A percentile compares a stretch with the other conserved stretches of the same genome.
Evolutionary conservation across 495 filamentous ascomycete genomes (phyloP).

Genomic region (Beverwykella pulmonaria): DNA sequence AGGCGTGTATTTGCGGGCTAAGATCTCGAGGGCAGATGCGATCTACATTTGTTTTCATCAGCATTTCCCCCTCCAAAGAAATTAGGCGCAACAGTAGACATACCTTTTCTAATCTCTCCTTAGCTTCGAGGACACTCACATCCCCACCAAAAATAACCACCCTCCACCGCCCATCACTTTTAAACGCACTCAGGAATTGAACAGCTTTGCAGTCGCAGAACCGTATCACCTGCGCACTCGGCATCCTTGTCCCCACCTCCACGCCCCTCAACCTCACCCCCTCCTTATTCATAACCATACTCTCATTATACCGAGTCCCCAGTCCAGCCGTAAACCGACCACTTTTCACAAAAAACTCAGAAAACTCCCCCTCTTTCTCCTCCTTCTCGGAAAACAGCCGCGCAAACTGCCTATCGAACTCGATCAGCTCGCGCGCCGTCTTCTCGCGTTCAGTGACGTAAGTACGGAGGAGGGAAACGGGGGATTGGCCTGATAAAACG

Average conservation of each 20-base stretch:
- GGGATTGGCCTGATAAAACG: slow-evolving; percentile 61
- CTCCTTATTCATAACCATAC: slow-evolving; percentile 11
- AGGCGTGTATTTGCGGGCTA: slow-evolving; percentile 53
- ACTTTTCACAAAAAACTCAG: slow-evolving; percentile 62
- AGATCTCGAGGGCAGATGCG: slow-evolving; percentile 47
- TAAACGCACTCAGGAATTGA: slow-evolving; percentile 57
- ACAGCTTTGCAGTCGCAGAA: slow-evolving; percentile 60
- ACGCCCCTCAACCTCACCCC: slow-evolving; percentile 43
- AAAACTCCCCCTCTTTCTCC: slow-evolving; percentile 43
- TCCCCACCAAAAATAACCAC: slow-evolving; percentile 63
- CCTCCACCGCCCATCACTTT: slow-evolving; percentile 61
- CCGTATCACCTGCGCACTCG: slow-evolving; percentile 58
- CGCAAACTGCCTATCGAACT: slow-evolving; percentile 71
- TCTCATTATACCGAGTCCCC: slow-evolving; percentile 56
- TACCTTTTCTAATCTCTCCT: slow-evolving; percentile 27
- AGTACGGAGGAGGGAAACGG: slow-evolving; percentile 62
- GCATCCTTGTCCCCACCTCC: slow-evolving; percentile 61
- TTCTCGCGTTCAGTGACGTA: slow-evolving; percentile 70
- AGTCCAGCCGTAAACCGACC: slow-evolving; percentile 68
- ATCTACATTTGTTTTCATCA: too few species aligned
- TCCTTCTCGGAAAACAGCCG: slow-evolving; percentile 57
- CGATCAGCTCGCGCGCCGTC: slow-evolving; percentile 71
- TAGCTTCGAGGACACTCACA: slow-evolving; percentile 44
- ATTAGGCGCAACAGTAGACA: neutral
- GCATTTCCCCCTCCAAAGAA: too few species aligned